Evolutionary conservation across 1,284 basidiomycete species (phyloP), one percentile per base, ranked within the genome.

Genomic region (Fomitopsis schrenkii): DNA sequence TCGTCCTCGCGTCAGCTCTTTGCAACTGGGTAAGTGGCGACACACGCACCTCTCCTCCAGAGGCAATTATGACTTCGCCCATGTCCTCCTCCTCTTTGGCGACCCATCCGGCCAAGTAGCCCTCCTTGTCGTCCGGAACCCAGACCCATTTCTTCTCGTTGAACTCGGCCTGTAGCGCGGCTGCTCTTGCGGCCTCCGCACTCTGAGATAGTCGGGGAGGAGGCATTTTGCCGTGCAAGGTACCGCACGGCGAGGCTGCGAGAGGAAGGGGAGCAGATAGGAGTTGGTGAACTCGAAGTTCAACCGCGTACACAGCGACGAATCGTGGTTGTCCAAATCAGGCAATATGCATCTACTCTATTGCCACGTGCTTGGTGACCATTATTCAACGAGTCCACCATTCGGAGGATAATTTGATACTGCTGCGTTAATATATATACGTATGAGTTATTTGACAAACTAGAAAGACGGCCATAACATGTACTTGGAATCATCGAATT

Each of bases 61-160:
- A 80, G 53, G 91, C 87, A 82, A 93, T 87, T 30, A 93, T 79
- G n/a, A 95, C 87, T 65, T 93, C 84, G 5, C 87, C 91, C 41
- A 83, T 77, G 59, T 93, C 91, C 36, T 87, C 90, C 61, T 93
- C 84, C 74, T 97, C 95, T 65, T 84, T 87, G 64, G 93, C 83
- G 26, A 97, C 91, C 90, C 93, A 96, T 59, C 91, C 95, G 48
- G 93, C 88, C 44, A 96, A 82, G 74, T 97, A 97, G 5, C 95
- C 95, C 63, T 94, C 90, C 72, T 84, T 85, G 66, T 90, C 85
- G 74, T 97, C 94, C 1, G 94, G 94, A 28, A 96, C 90, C 95
- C 95, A 97, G 2, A 97, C 95, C 90, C 93, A 95, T 76, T 92
- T 95, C 88, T 97, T 97, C 82, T 95, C 93, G 72, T 95, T 96